Evolutionary conservation across 768 basidiomycete genomes (phyloP).

Genomic region (Termitomyces bulborhizus): DNA sequence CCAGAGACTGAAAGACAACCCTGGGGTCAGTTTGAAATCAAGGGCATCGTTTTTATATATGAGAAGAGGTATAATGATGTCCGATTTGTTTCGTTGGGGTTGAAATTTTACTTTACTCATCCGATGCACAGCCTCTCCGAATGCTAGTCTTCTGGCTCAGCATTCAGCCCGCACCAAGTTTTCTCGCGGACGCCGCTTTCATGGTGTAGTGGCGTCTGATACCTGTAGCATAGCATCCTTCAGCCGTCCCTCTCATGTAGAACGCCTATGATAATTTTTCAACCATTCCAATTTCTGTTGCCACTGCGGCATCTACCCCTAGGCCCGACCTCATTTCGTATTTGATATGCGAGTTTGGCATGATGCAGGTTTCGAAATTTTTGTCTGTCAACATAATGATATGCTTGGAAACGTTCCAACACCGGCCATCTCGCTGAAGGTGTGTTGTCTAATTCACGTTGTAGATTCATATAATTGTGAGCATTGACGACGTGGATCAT

Average conservation of each 20-base stretch:
- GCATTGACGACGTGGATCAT: background rate
- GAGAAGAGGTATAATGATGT: background rate
- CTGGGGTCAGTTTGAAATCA: background rate
- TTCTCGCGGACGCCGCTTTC: constrained; percentile 1
- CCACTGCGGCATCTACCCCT: background rate
- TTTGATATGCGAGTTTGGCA: background rate
- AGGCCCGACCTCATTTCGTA: background rate
- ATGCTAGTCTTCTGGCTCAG: background rate
- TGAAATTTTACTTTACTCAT: constrained; percentile 4
- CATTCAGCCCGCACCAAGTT: background rate
- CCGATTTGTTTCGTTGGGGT: background rate
- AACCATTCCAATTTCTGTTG: background rate
- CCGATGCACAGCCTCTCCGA: constrained; percentile 4
- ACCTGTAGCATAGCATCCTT: background rate
- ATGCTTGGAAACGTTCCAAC: background rate
- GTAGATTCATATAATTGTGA: background rate
- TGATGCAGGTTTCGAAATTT: background rate
- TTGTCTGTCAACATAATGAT: background rate
- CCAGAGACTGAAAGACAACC: background rate
- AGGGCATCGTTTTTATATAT: background rate
- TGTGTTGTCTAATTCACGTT: background rate
- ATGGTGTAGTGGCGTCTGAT: background rate
- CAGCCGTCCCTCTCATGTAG: background rate
- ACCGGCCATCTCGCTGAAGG: background rate
- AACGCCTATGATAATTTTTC: background rate